Conservation (phyloP, 1,284 basidiomycete species). For the Sporisorium reilianum region DNA sequence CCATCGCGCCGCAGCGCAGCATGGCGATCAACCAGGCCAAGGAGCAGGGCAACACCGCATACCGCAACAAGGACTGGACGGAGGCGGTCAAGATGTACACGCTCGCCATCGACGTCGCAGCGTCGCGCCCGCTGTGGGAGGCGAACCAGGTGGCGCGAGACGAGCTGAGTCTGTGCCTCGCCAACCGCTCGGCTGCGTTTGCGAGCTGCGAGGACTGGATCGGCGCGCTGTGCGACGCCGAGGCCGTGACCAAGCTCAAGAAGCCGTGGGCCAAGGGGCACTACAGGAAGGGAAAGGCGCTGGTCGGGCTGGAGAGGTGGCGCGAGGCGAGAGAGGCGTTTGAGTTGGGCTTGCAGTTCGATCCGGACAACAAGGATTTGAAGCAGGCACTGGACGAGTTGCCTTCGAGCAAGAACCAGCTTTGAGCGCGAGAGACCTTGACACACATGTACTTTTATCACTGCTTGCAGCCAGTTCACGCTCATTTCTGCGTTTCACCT, state of each 20-base stretch:
- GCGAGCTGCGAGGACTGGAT: constrained; percentile 81
- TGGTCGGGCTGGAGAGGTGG: constrained; percentile 79
- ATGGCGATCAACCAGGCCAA: constrained; percentile 66
- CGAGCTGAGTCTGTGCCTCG: constrained; percentile 87
- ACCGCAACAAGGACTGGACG: constrained; percentile 73
- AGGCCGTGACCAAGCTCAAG: constrained; percentile 86
- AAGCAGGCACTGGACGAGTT: constrained; percentile 32
- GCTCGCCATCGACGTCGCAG: constrained; percentile 83
- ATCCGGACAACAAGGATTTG: constrained; percentile 77
- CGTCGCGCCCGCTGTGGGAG: constrained; percentile 91
- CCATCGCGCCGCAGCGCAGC: constrained; percentile 61
- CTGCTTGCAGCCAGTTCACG: not conserved
- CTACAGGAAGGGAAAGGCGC: constrained; percentile 89
- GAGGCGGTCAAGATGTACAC: constrained; percentile 86
- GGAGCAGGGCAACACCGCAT: constrained; percentile 65
- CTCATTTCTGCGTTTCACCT: not conserved
- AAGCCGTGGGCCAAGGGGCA: constrained; percentile 94
- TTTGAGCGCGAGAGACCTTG: constrained; percentile 1
- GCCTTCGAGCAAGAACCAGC: constrained; percentile 39
- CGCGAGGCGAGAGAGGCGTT: constrained; percentile 86
- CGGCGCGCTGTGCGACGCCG: constrained; percentile 88
- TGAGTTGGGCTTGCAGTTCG: constrained; percentile 86
- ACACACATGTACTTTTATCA: constrained; percentile 7
- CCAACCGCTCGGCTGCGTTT: constrained; percentile 90
- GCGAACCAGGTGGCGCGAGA: constrained; percentile 83